Evolutionary conservation across 768 basidiomycete species (phyloP).

Genomic region (Hebeloma cylindrosporum): DNA sequence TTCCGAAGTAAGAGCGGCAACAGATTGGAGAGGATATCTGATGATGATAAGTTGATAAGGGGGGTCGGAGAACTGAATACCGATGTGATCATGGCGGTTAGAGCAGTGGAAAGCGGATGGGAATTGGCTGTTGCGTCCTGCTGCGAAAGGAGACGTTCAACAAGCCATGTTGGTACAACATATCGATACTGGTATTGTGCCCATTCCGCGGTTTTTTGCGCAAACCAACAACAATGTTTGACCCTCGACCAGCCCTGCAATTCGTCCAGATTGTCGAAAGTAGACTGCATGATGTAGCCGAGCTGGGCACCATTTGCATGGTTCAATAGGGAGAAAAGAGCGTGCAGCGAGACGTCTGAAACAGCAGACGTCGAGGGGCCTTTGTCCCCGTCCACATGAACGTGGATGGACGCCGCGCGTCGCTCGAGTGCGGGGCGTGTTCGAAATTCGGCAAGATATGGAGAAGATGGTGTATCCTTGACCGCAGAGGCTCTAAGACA

Average conservation of each 20-base stretch:
- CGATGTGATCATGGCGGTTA: conserved; percentile 77
- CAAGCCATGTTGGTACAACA: conserved; percentile 79
- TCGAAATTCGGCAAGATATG: conserved; percentile 83
- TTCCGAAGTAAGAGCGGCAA: conserved; percentile 73
- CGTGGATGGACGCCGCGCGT: conserved; percentile 85
- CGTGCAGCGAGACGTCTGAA: conserved; percentile 68
- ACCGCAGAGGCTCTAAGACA: conserved; percentile 53
- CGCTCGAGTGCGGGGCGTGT: conserved; percentile 76
- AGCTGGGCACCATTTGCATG: conserved; percentile 80
- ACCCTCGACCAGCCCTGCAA: conserved; percentile 62
- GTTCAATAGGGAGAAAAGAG: conserved; percentile 66
- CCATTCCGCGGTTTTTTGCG: conserved; percentile 79
- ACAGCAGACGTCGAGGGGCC: conserved; percentile 79
- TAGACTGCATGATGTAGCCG: conserved; percentile 67
- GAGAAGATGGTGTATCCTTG: conserved; percentile 70
- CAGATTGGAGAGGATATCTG: conserved; percentile 82
- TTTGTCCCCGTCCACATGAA: conserved; percentile 85
- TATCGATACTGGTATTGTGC: conserved; percentile 93
- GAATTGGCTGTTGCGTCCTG: conserved; percentile 52
- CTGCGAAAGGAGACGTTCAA: conserved; percentile 70
- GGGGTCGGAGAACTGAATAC: conserved; percentile 83
- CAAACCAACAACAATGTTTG: conserved; percentile 81
- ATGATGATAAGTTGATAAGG: conserved; percentile 87
- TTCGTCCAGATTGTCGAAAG: conserved; percentile 66
- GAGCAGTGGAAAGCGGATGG: conserved; percentile 54